Evolutionary conservation across 768 basidiomycete genomes (phyloP).

Genomic region (Lactifluus volemus): DNA sequence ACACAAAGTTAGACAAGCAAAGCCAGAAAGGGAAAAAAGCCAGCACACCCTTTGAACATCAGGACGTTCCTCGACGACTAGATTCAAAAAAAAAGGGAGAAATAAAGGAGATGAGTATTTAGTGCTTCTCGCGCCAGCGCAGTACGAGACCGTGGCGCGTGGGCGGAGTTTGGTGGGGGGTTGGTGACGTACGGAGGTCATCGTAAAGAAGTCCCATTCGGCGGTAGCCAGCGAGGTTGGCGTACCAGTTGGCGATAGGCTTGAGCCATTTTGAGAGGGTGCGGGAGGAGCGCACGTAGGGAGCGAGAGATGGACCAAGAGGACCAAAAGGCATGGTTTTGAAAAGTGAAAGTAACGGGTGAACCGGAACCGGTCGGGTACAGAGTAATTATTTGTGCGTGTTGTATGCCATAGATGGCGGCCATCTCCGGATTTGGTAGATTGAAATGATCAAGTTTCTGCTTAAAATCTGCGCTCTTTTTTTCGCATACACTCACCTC

Average conservation of each 20-base stretch:
- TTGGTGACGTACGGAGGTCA: constrained; percentile 70
- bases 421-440: constrained; percentile 17
- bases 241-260: constrained; percentile 80
- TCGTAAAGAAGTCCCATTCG: constrained; percentile 88
- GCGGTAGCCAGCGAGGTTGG: constrained; percentile 72
- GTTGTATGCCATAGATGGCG: constrained; percentile 23
- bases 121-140: neutral
- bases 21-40: neutral
- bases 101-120: constrained; percentile 10
- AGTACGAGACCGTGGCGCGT: constrained; percentile 4
- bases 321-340: constrained; percentile 41
- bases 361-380: neutral
- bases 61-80: constrained; percentile 70
- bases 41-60: constrained; percentile 67
- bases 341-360: neutral
- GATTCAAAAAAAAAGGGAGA: neutral
- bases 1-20: neutral
- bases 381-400: constrained; percentile 31
- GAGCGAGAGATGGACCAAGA: constrained; percentile 68
- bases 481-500: constrained; percentile 20
- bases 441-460: constrained; percentile 15
- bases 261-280: constrained; percentile 59
- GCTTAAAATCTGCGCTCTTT: constrained; percentile 24
- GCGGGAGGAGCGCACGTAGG: constrained; percentile 60
- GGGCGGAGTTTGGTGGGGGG: constrained; percentile 2